phyloP scores from a whole-genome alignment of 495 filamentous ascomycete species.

The Penicillium cosmopolitanum region DNA sequence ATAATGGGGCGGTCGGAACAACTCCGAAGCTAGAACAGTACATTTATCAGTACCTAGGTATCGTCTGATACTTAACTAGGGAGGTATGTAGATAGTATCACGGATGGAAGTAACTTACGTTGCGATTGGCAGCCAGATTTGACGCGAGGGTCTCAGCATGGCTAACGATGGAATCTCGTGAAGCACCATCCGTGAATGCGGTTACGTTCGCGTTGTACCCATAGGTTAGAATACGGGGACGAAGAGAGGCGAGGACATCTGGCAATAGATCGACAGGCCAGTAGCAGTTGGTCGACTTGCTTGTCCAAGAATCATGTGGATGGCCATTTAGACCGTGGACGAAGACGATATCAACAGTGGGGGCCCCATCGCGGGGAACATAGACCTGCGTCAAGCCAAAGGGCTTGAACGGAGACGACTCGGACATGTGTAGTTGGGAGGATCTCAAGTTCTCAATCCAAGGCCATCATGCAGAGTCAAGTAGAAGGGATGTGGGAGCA shows the following conservation, averaged over 20 bases:
- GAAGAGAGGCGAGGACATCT: slow-evolving; percentile 58
- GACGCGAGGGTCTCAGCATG: slow-evolving; percentile 83
- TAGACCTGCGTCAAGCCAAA: slow-evolving; percentile 75
- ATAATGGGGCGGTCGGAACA: slow-evolving; percentile 71
- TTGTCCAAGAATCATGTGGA: slow-evolving; percentile 75
- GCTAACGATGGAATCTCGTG: slow-evolving; percentile 77
- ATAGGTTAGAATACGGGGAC: slow-evolving; percentile 76
- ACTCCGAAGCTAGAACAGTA: slow-evolving; percentile 51
- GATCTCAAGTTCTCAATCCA: slow-evolving; percentile 10
- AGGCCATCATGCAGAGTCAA: slow-evolving; percentile 4
- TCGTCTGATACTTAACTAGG: neutral
- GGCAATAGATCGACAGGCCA: slow-evolving; percentile 81
- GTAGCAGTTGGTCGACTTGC: slow-evolving; percentile 63
- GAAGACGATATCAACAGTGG: slow-evolving; percentile 62
- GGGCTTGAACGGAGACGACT: slow-evolving; percentile 53
- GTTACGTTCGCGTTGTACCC: slow-evolving; percentile 85
- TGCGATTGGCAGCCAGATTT: slow-evolving; percentile 59
- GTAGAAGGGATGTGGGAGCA: neutral
- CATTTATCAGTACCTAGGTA: neutral
- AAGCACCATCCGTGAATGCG: slow-evolving; percentile 60
- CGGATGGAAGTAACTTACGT: slow-evolving; percentile 39
- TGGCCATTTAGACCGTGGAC: slow-evolving; percentile 86
- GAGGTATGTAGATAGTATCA: neutral
- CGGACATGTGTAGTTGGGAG: slow-evolving; percentile 25
- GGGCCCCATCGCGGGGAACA: slow-evolving; percentile 44